These are phyloP conservation scores for Rhynchosporium agropyri DNA, from an alignment of 2,329 filamentous ascomycete species.

Conservation along the genomic window DNA sequence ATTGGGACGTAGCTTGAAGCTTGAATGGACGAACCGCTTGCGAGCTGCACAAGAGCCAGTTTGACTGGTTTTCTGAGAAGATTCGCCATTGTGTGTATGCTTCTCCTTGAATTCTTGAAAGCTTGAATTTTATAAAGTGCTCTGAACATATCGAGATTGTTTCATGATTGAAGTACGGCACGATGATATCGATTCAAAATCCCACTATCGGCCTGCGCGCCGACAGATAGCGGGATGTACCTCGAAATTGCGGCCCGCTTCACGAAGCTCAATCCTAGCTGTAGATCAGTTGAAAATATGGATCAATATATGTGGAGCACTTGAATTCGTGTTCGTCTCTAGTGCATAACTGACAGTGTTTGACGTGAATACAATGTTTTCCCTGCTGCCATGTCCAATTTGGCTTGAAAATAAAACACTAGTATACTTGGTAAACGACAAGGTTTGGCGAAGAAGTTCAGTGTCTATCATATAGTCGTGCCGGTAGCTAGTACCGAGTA, in stretches of 20 bases:
- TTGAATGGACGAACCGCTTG: conserved; percentile 56
- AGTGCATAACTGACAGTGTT: not conserved
- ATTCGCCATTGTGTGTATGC: conserved; percentile 35
- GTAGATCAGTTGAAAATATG: not conserved
- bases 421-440: no score
- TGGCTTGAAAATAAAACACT: no score
- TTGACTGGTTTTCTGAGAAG: conserved; percentile 77
- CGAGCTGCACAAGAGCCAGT: conserved; percentile 80
- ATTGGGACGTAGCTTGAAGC: conserved; percentile 1
- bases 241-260: not conserved
- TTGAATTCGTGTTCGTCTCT: not conserved
- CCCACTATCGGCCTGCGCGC: conserved; percentile 6
- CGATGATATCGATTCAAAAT: not conserved
- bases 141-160: conserved; percentile 3
- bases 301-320: not conserved
- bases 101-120: conserved; percentile 16
- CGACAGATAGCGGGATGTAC: conserved; percentile 7
- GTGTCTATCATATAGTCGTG: no score
- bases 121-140: conserved; percentile 16
- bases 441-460: no score
- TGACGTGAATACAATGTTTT: not conserved
- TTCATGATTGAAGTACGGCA: conserved; percentile 3
- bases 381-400: no score
- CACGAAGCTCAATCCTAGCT: not conserved
- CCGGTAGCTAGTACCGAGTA: no score